Conservation (phyloP, 179 eudicot genomes). For the Actinidia arguta region DNA sequence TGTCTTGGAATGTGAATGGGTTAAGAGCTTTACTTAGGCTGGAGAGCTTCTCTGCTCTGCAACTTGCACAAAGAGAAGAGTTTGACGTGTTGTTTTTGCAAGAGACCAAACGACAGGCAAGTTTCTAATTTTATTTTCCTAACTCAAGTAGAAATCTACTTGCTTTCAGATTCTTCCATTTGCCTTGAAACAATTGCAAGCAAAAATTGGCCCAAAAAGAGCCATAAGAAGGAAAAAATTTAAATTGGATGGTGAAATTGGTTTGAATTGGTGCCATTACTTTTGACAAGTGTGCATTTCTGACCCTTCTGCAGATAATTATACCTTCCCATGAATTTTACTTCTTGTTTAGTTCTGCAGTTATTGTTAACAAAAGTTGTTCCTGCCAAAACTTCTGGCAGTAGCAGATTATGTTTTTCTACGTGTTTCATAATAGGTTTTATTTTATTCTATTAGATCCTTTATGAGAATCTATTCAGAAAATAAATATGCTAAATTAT, state of each 20-base stretch:
- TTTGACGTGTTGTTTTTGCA: constrained; percentile 96
- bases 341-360: neutral
- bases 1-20: constrained; percentile 99
- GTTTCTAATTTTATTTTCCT: neutral
- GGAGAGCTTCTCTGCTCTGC: constrained; percentile 71
- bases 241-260: constrained; percentile 6
- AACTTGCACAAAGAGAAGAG: constrained; percentile 90
- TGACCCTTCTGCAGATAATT: neutral
- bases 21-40: constrained; percentile 84
- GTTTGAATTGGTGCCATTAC: neutral
- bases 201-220: neutral
- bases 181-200: neutral
- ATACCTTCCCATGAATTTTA: neutral
- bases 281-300: constrained; percentile 12
- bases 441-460: neutral
- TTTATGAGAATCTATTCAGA: too few species aligned
- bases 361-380: neutral
- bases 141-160: neutral
- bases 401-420: neutral
- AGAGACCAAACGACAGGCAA: constrained; percentile 95
- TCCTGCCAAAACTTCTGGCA: neutral
- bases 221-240: neutral
- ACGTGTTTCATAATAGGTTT: neutral
- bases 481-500: too few species aligned
- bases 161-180: constrained; percentile 4